Base-by-base conservation (phyloP, 108 stramenopile species). In the Cyclotella sp. region DNA sequence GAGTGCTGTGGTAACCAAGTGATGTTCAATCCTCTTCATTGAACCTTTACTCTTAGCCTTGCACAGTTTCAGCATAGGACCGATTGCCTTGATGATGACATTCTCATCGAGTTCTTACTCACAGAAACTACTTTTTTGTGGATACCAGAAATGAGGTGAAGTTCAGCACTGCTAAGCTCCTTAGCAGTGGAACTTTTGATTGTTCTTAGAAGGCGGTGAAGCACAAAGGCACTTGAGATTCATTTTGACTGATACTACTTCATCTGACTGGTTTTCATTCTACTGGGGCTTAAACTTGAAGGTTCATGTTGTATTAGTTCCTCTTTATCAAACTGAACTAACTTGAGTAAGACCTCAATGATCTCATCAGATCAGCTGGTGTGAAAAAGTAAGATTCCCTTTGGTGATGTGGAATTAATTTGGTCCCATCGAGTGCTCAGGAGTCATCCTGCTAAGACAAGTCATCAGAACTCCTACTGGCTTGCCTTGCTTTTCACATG, bases 51-150 rank as follows among this genome's bases (percentile, higher is more conserved):
- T 16, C n/a, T 41, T 34, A 40, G 6, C 61, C 34, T 42, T 41
- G 61, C 61, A 62, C 61, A 8, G 15, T 62, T 30, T 62, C 34
- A 34, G 34, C 61, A 62, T 34, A 13, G 55, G 55, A 57, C 55
- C 22, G 24, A 24, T 57, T 57, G 55, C 1, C 12, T 24, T 57
- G 55, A 19, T 24, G 21, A 57, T 57, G 55, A 57, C 12, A 57
- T 26, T 57, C 55, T 57, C 55, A 57, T 19, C 55, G 24, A 57
- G 19, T 57, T 19, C 3, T 12, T 57, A 19, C 12, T 57, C 24
- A 24, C 22, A 24, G 55, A 49, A 26, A 24, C 24, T 57, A 57
- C 55, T 57, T 34, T 24, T 24, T 6, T 24, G 49, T 57, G 8
- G 55, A 57, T 24, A 4, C 7, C 5, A 21, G 55, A 57, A 57